Conservation (phyloP, 257 asterid species). For the Paulownia fortunei region DNA sequence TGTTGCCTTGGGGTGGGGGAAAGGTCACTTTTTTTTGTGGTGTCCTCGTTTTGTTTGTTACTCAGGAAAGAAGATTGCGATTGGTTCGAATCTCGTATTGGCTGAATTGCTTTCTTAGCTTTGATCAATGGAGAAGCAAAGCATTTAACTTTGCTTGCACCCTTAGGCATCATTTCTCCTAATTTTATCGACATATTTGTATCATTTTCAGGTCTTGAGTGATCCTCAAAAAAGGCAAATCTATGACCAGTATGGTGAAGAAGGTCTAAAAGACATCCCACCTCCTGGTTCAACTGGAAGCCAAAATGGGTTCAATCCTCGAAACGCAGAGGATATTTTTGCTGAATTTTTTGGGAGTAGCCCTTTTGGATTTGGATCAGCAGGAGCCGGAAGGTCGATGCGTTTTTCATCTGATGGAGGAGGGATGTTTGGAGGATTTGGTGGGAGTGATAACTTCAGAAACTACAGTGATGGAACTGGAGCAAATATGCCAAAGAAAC, state of each 20-base stretch:
- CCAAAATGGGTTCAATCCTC: constrained; percentile 60
- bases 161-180: too few species aligned
- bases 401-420: constrained; percentile 65
- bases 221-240: constrained; percentile 83
- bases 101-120: too few species aligned
- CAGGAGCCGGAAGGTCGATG: constrained; percentile 60
- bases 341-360: constrained; percentile 95
- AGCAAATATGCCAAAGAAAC: constrained; percentile 65
- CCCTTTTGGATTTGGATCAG: constrained; percentile 71
- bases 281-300: constrained; percentile 60
- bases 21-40: too few species aligned
- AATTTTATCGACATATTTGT: too few species aligned
- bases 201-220: constrained; percentile 64
- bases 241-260: constrained; percentile 86
- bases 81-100: too few species aligned
- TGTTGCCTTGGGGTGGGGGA: too few species aligned
- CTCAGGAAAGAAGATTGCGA: not conserved
- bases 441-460: constrained; percentile 55
- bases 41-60: not conserved
- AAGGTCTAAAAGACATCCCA: constrained; percentile 76
- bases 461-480: constrained; percentile 54
- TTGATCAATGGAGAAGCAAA: too few species aligned
- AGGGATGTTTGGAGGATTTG: constrained; percentile 48
- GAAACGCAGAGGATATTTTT: constrained; percentile 90
- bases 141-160: too few species aligned